Evolutionary conservation across 352 stramenopile species (phyloP).

Genomic region (Saprolegnia diclina): DNA sequence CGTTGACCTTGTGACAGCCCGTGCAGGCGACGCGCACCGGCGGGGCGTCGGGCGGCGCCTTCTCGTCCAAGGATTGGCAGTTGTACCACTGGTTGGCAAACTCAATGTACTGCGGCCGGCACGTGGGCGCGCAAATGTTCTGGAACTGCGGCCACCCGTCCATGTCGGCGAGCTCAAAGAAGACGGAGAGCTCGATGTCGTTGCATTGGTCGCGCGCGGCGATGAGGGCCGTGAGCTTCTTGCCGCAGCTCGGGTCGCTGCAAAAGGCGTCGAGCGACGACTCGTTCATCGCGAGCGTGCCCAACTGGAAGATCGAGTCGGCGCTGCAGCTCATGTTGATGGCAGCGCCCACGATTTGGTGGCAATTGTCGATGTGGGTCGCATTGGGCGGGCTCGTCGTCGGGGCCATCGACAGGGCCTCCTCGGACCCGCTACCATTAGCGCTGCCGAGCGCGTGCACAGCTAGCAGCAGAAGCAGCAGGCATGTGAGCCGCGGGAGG

Average conservation of each 20-base stretch:
- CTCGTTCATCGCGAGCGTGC: background rate
- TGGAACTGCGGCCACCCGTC: conserved; percentile 8
- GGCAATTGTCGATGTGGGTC: background rate
- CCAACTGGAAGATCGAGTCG: background rate
- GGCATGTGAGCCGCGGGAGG: background rate
- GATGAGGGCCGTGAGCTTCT: background rate
- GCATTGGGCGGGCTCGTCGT: background rate
- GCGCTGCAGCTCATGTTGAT: background rate
- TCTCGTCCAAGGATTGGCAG: background rate
- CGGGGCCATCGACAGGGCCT: background rate
- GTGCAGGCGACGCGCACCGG: background rate
- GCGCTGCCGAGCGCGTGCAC: background rate
- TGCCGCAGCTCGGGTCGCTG: background rate
- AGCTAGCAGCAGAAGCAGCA: background rate
- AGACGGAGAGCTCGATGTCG: conserved; percentile 2
- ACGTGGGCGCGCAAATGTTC: background rate
- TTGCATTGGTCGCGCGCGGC: background rate
- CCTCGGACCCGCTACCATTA: background rate
- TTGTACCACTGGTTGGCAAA: conserved; percentile 5
- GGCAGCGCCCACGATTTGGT: background rate
- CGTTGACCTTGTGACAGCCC: background rate
- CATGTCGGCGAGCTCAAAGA: background rate
- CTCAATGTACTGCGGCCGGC: background rate
- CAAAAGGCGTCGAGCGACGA: background rate
- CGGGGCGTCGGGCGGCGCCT: background rate